Conservation (phyloP, 2,329 filamentous ascomycete genomes). For the Boeremia lycopersici region DNA sequence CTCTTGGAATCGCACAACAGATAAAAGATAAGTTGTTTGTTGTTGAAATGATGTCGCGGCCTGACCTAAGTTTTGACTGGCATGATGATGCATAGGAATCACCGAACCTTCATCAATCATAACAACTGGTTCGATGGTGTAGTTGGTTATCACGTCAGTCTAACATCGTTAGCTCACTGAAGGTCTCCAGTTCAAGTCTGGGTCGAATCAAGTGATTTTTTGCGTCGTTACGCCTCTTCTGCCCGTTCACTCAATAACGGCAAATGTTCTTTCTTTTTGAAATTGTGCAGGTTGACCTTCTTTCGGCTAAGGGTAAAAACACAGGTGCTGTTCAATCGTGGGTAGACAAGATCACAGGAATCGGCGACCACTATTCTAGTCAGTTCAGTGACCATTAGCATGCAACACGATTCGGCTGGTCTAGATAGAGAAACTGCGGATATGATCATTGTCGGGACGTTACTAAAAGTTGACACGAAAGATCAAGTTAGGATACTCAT, state of each 20-base stretch:
- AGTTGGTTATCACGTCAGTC: constrained; percentile 56
- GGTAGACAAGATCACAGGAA: too few relatives aligned
- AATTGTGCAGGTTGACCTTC: too few relatives aligned
- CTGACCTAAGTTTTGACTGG: not conserved
- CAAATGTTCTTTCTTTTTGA: not conserved
- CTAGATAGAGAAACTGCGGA: too few relatives aligned
- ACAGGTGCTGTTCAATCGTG: too few relatives aligned
- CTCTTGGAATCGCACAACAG: not conserved
- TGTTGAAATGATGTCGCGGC: not conserved
- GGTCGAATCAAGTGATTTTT: constrained; percentile 22
- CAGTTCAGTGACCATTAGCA: too few relatives aligned
- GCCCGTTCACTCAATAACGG: not conserved
- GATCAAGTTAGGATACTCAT: too few relatives aligned
- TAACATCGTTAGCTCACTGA: constrained; percentile 41
- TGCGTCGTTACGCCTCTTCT: not conserved
- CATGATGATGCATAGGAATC: not conserved
- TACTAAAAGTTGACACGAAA: too few relatives aligned
- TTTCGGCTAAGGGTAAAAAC: too few relatives aligned
- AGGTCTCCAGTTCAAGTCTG: constrained; percentile 28
- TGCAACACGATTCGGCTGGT: too few relatives aligned
- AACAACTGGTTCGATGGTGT: constrained; percentile 41
- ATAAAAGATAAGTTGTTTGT: too few relatives aligned
- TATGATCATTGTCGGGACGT: too few relatives aligned
- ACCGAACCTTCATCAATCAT: not conserved
- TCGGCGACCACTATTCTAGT: too few relatives aligned